phyloP scores from a whole-genome alignment of 2,329 filamentous ascomycete species.

The Dactylellina haptotyla region DNA sequence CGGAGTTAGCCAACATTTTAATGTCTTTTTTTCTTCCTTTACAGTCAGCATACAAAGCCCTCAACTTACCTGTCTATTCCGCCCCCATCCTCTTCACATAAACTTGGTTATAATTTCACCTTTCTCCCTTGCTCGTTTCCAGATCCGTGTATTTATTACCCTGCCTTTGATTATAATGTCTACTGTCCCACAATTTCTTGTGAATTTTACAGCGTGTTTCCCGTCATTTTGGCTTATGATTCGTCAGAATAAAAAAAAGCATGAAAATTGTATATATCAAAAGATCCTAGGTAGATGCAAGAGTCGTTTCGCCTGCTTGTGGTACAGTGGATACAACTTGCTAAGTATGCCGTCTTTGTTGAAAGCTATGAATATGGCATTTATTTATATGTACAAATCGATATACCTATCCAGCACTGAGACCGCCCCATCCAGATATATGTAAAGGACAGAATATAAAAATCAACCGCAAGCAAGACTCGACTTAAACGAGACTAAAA shows the following conservation, averaged over 20 bases:
- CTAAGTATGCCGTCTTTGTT: not conserved
- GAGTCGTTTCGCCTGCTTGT: not conserved
- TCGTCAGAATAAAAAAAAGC: conserved; percentile 1
- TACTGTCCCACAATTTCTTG: conserved; percentile 9
- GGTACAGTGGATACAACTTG: not conserved
- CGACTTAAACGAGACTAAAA: conserved; percentile 1
- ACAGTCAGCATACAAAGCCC: conserved; percentile 16
- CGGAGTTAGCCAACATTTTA: too few species aligned
- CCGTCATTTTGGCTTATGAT: not conserved
- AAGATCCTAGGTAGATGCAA: conserved; percentile 1
- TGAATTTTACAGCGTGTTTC: conserved; percentile 38
- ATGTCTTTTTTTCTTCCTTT: conserved; percentile 6
- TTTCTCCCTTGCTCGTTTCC: conserved; percentile 29
- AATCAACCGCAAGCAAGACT: too few species aligned
- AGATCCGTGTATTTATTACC: conserved; percentile 52
- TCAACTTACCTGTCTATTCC: conserved; percentile 2
- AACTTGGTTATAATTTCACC: conserved; percentile 49
- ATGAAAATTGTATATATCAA: not conserved
- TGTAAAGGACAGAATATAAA: too few species aligned
- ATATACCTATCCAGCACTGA: not conserved
- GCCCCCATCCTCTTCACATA: not conserved
- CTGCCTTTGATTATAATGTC: conserved; percentile 10
- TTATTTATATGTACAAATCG: not conserved
- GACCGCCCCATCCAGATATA: too few species aligned
- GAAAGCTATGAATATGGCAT: not conserved